Evolutionary conservation across 2,329 filamentous ascomycete genomes (phyloP).

Genomic region (Volutella citrinella): DNA sequence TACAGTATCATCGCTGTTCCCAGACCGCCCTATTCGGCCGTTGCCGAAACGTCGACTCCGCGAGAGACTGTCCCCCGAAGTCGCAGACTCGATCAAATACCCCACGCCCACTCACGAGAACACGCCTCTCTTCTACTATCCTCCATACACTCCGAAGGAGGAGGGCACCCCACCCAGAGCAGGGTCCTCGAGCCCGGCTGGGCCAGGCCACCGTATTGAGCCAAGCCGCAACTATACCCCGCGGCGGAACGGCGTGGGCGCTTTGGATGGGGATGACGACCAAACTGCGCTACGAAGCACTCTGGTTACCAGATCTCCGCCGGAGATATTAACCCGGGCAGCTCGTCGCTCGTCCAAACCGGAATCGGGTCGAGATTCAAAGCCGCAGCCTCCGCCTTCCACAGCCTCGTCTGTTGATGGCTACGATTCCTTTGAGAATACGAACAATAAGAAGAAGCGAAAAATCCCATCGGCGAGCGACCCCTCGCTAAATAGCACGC

Average conservation of each 20-base stretch:
- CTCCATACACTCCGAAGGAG: constrained; percentile 53
- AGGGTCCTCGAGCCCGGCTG: constrained; percentile 18
- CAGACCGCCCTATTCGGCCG: constrained; percentile 88
- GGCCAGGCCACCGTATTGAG: constrained; percentile 22
- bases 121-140: constrained; percentile 67
- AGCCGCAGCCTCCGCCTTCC: constrained; percentile 60
- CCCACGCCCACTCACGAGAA: constrained; percentile 71
- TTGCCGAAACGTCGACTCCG: constrained; percentile 85
- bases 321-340: constrained; percentile 43
- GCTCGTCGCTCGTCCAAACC: constrained; percentile 41
- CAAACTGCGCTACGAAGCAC: constrained; percentile 37
- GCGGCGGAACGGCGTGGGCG: constrained; percentile 39
- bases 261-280: constrained; percentile 62
- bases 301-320: constrained; percentile 43
- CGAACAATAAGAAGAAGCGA: constrained; percentile 98
- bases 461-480: constrained; percentile 92
- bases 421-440: constrained; percentile 97
- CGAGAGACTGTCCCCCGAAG: constrained; percentile 81
- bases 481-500: constrained; percentile 45
- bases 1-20: constrained; percentile 76
- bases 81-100: constrained; percentile 77
- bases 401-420: constrained; percentile 74
- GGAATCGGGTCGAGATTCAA: constrained; percentile 43
- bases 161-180: constrained; percentile 29
- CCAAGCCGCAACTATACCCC: constrained; percentile 21